These are phyloP conservation scores for Cyclotella distinguenda DNA, from an alignment of 108 stramenopile genomes.

Conservation along the genomic window DNA sequence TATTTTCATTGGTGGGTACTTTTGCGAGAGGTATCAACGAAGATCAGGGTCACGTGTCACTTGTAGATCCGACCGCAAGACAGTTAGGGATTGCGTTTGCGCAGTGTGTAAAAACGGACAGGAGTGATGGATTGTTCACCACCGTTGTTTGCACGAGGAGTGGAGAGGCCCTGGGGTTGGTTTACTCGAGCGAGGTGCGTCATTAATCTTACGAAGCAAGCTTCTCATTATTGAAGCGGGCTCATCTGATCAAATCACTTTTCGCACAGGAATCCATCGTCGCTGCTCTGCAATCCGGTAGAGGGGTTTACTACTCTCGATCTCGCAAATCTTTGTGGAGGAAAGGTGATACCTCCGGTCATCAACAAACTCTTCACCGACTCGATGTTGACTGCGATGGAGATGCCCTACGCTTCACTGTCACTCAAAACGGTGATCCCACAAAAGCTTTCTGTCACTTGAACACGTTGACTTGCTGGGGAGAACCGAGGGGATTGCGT, in stretches of 20 bases:
- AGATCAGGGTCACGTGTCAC: constrained; percentile 51
- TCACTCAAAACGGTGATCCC: constrained; percentile 85
- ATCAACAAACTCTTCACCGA: constrained; percentile 86
- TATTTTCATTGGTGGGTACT: constrained; percentile 14
- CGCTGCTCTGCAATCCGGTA: constrained; percentile 79
- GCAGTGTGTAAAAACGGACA: constrained; percentile 83
- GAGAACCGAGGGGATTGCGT: constrained; percentile 76
- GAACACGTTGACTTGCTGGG: constrained; percentile 91
- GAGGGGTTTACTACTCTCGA: constrained; percentile 93
- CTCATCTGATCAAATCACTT: background rate
- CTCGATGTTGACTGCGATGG: constrained; percentile 94
- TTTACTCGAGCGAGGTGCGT: constrained; percentile 83
- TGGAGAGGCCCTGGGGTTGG: constrained; percentile 87
- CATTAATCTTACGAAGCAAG: constrained; percentile 17
- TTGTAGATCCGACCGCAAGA: constrained; percentile 70
- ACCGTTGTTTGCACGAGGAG: constrained; percentile 93
- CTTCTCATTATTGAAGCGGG: background rate
- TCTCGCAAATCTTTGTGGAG: constrained; percentile 89
- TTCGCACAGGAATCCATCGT: constrained; percentile 64
- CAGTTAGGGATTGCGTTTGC: constrained; percentile 63
- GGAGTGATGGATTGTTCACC: constrained; percentile 87
- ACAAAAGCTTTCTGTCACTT: constrained; percentile 89
- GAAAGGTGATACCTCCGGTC: constrained; percentile 95
- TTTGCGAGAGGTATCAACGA: constrained; percentile 56
- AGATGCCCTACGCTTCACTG: constrained; percentile 92